Evolutionary conservation across 768 basidiomycete genomes (phyloP).

Genomic region (Termitomyces sp.): DNA sequence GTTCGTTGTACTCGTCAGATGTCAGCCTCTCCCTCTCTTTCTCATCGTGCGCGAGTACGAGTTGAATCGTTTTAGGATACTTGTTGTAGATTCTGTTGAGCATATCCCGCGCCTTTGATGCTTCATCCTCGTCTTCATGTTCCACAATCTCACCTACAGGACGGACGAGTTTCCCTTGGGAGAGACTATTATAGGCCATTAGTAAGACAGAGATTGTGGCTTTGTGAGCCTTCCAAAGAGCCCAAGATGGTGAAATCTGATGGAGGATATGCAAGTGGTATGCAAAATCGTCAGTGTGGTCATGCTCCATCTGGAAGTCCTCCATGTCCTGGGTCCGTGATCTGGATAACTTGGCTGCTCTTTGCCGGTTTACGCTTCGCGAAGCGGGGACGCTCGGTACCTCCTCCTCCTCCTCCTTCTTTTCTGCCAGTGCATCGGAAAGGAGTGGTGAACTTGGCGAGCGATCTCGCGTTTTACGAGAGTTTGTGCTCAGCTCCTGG

Average conservation of each 20-base stretch:
- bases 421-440: conserved; percentile 23
- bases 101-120: conserved; percentile 29
- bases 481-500: conserved; percentile 25
- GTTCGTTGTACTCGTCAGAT: conserved; percentile 19
- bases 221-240: conserved; percentile 59
- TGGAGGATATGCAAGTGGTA: conserved; percentile 56
- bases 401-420: conserved; percentile 5
- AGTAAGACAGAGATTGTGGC: conserved; percentile 42
- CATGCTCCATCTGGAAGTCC: conserved; percentile 8
- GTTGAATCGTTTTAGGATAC: conserved; percentile 41
- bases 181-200: conserved; percentile 39
- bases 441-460: conserved; percentile 34
- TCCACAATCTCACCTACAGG: conserved; percentile 27
- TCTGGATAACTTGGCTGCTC: conserved; percentile 7
- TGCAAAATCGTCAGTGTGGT: conserved; percentile 40
- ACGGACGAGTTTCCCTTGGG: conserved; percentile 42
- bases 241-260: conserved; percentile 59
- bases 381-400: conserved; percentile 24
- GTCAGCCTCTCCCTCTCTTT: conserved; percentile 23
- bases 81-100: conserved; percentile 40
- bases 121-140: conserved; percentile 18
- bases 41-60: conserved; percentile 27
- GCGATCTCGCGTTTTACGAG: conserved; percentile 19
- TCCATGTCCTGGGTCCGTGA: conserved; percentile 11
- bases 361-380: conserved; percentile 20